Percentiles rank a stretch among this genome's conserved stretches.
Conservation (phyloP, 192 early-diverging fungal species). For the Geranomyces michiganensis region DNA sequence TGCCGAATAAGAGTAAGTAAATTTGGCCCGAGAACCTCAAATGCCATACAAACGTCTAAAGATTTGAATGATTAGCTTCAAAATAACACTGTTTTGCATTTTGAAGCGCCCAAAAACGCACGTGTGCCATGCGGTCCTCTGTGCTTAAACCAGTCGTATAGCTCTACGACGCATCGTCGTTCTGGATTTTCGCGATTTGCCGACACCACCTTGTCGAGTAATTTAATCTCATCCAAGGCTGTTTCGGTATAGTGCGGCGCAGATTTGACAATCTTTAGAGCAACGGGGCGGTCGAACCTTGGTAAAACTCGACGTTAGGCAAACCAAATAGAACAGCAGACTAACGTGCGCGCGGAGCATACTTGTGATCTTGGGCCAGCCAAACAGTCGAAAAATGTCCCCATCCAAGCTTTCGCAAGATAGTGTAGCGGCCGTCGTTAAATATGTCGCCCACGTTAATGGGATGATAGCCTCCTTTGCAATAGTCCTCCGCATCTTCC, state of each 20-base stretch:
- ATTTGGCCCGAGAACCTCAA: slow-evolving; percentile 97
- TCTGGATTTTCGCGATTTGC: slow-evolving; percentile 63
- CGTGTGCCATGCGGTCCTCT: slow-evolving; percentile 84
- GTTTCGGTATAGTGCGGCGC: slow-evolving; percentile 95
- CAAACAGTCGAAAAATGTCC: slow-evolving; percentile 99
- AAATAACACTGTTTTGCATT: background rate
- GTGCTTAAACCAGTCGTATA: slow-evolving; percentile 92
- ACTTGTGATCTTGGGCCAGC: slow-evolving; percentile 81
- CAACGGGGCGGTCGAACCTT: slow-evolving; percentile 77
- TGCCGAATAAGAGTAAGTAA: slow-evolving; percentile 85
- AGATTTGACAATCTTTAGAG: slow-evolving; percentile 97
- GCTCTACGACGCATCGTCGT: slow-evolving; percentile 74
- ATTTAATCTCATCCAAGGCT: slow-evolving; percentile 92
- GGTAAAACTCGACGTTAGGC: background rate
- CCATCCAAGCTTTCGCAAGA: slow-evolving; percentile 95
- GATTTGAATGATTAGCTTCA: background rate
- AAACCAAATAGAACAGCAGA: background rate
- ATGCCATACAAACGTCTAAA: slow-evolving; percentile 91
- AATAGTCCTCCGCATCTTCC: slow-evolving; percentile 89
- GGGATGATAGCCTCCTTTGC: slow-evolving; percentile 93
- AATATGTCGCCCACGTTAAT: slow-evolving; percentile 81
- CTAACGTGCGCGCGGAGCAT: slow-evolving; percentile 14
- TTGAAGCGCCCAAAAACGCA: slow-evolving; percentile 16
- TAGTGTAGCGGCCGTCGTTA: slow-evolving; percentile 76
- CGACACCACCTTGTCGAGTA: slow-evolving; percentile 79